Base-by-base conservation (phyloP, 805 yeast species). In the Wickerhamiella dianesei region DNA sequence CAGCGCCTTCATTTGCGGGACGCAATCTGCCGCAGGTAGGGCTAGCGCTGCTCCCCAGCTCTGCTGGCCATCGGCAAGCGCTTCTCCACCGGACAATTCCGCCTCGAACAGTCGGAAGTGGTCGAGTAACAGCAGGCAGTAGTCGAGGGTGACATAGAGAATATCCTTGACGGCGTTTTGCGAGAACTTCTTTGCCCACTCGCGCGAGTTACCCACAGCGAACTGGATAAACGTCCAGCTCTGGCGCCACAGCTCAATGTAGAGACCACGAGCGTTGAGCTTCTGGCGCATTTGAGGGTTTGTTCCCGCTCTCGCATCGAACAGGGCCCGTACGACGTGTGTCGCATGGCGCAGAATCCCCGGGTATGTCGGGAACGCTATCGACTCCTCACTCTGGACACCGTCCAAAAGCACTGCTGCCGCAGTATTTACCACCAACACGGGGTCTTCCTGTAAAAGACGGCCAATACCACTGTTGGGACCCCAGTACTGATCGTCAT, bases 61-160 rank as follows among this genome's bases (percentile, higher is more conserved):
- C 19, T 20, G 21, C 6, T 40, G 35, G 9, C 36, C 44, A 2
- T 21, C 44, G 2, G 35, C 3, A 21, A 36, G 19, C 9, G 44
- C 44, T 5, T 48, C 20, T 25, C 32, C 32, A 25, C 32, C 32
- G 2, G 53, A 44, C 32, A 60, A 17, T 37, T 58, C 62, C 2
- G 63, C 61, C 17, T 60, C 64, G 37, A 77, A 59, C n/a, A 73
- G 67, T 49, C 79, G 68, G 56, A 75, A 82, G 2, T 88, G 76
- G 47, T 73, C 78, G n/a, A 88, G 60, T 32, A 88, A 64, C 1
- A 71, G 62, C 50, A 80, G 79, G 49, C 94, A 80, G 29, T 84
- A 68, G 54, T 88, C 96, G 44, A 89, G 69, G 0, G 85, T 79
- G 58, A 86, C 95, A 60, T 94, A 74, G 2, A 96, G 83, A 55